Percentiles rank a stretch among this genome's conserved stretches.
Evolutionary conservation across 1,139 yeast species (phyloP).

Genomic region (Yamadazyma sp.): DNA sequence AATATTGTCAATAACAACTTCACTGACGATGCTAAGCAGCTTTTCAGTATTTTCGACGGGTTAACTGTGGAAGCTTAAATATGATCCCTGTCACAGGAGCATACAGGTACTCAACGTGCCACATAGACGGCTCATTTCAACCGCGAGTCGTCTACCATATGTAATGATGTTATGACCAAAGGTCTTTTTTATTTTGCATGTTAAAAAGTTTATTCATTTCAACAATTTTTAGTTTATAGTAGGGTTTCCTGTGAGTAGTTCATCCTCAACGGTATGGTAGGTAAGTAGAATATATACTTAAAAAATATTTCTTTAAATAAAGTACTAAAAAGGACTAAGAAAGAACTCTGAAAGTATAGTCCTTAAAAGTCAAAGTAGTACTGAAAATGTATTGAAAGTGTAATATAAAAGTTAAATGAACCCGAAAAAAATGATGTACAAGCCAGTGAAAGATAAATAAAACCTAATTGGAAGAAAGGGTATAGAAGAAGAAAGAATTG

Average conservation of each 20-base stretch:
- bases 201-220: constrained; percentile 17
- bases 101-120: constrained; percentile 20
- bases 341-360: background rate
- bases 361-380: no score
- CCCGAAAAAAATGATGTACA: no score
- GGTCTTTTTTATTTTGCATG: constrained; percentile 12
- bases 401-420: no score
- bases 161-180: constrained; percentile 10
- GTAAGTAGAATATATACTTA: background rate
- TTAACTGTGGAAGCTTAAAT: constrained; percentile 14
- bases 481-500: no score
- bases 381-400: no score
- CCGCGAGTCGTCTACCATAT: constrained; percentile 6
- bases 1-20: constrained; percentile 92
- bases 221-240: constrained; percentile 11
- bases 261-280: constrained; percentile 24
- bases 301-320: background rate
- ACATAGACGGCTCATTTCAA: constrained; percentile 15
- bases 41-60: constrained; percentile 41
- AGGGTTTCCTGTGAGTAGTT: constrained; percentile 25
- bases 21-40: constrained; percentile 46
- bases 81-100: constrained; percentile 1
- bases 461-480: no score
- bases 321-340: background rate
- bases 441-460: no score